Percentiles rank a stretch among this genome's conserved stretches.
Conservation (phyloP, 345 rosid species). For the Cardiospermum halicacabum region DNA sequence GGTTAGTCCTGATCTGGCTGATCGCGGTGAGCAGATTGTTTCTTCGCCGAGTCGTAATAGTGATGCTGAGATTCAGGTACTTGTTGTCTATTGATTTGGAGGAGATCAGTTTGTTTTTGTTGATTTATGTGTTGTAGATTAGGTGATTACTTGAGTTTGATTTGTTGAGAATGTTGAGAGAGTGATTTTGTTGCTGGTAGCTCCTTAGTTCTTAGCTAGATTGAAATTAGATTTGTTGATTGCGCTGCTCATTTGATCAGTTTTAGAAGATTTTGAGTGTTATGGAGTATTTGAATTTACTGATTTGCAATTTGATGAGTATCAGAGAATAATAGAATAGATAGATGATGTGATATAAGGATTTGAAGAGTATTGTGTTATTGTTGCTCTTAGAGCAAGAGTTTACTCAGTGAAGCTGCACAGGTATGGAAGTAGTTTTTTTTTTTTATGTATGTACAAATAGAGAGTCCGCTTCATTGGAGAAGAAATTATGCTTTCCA, state of each 20-base stretch:
- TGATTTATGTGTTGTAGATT: neutral
- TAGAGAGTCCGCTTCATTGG: too few species aligned
- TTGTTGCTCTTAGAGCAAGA: too few species aligned
- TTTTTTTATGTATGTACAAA: too few species aligned
- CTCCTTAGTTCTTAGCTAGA: neutral
- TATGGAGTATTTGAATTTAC: neutral
- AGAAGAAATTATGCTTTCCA: too few species aligned
- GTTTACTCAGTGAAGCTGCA: too few species aligned
- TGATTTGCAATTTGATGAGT: neutral
- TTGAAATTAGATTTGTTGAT: neutral
- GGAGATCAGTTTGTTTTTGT: neutral
- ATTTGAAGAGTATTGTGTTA: too few species aligned
- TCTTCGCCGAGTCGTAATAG: slow-evolving; percentile 42
- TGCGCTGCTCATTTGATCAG: neutral
- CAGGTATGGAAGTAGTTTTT: too few species aligned
- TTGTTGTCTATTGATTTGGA: neutral
- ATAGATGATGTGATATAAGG: too few species aligned
- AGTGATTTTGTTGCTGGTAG: neutral
- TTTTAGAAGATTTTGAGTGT: neutral
- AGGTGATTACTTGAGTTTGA: too few species aligned
- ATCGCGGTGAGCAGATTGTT: slow-evolving; percentile 42
- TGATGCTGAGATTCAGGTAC: slow-evolving; percentile 59
- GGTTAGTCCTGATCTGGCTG: slow-evolving; percentile 41
- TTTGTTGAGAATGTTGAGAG: too few species aligned
- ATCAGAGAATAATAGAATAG: too few species aligned